Evolutionary conservation across 2,329 filamentous ascomycete species (phyloP).

Genomic region (Aspergillus ibericus): DNA sequence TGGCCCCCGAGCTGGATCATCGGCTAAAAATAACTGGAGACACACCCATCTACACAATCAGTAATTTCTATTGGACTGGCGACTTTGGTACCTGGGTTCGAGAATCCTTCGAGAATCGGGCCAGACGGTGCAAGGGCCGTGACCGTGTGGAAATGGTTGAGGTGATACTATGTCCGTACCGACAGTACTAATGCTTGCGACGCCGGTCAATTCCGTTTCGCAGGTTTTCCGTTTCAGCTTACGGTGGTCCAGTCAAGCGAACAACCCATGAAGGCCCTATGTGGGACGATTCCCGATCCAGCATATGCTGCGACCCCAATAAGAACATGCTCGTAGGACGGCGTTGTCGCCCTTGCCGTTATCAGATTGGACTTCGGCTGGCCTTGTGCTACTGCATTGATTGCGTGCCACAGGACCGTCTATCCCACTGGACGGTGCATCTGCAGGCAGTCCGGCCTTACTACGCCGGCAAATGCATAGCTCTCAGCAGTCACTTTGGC

Average conservation of each 20-base stretch:
- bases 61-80: slow-evolving; percentile 12
- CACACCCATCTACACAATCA: slow-evolving; percentile 6
- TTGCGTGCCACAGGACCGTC: background rate
- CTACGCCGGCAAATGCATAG: background rate
- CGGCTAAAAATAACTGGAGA: slow-evolving; percentile 28
- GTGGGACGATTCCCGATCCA: slow-evolving; percentile 4
- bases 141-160: background rate
- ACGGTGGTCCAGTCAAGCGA: background rate
- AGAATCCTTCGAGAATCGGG: slow-evolving; percentile 29
- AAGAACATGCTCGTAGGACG: background rate
- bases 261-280: slow-evolving; percentile 2
- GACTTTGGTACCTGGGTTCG: slow-evolving; percentile 25
- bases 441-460: background rate
- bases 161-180: background rate
- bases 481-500: background rate
- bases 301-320: slow-evolving; percentile 1
- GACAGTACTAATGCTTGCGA: background rate
- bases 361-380: slow-evolving; percentile 4
- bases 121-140: slow-evolving; percentile 2
- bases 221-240: background rate
- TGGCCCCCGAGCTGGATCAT: slow-evolving; percentile 19
- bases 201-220: slow-evolving; percentile 1
- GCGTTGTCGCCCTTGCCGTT: background rate
- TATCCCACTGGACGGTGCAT: background rate
- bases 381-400: slow-evolving; percentile 2